Evolutionary conservation across 371 early-diverging fungal species (phyloP).

Genomic region (Parasitella parasitica): DNA sequence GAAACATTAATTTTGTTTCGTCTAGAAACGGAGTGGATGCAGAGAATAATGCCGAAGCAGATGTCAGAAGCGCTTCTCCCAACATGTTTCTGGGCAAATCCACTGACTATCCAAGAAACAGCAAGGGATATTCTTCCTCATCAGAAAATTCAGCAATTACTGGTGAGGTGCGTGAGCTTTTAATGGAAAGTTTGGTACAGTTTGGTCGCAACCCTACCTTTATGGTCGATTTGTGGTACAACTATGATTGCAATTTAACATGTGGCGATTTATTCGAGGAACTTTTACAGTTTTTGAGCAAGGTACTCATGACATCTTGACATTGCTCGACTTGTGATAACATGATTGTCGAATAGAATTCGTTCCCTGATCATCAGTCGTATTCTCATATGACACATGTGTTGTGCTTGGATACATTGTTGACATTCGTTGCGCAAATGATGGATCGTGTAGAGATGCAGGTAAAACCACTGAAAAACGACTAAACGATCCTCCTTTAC

Average conservation of each 20-base stretch:
- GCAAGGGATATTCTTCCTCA: constrained; percentile 13
- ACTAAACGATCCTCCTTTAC: neutral
- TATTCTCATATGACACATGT: constrained; percentile 63
- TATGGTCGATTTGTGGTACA: constrained; percentile 87
- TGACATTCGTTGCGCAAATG: constrained; percentile 78
- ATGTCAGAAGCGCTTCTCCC: constrained; percentile 42
- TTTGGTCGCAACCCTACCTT: constrained; percentile 72
- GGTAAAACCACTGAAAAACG: no score
- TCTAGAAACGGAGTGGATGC: neutral
- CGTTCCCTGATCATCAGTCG: constrained; percentile 74
- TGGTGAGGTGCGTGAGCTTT: constrained; percentile 79
- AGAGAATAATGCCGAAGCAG: neutral
- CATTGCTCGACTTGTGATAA: neutral
- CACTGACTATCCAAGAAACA: constrained; percentile 24
- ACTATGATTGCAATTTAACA: constrained; percentile 87
- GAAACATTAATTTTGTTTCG: constrained; percentile 31
- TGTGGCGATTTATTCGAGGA: constrained; percentile 88
- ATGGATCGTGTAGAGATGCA: constrained; percentile 62
- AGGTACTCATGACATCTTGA: constrained; percentile 25
- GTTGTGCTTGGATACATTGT: constrained; percentile 78
- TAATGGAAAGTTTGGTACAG: constrained; percentile 81
- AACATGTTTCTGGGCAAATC: constrained; percentile 37
- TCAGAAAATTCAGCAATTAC: constrained; percentile 56
- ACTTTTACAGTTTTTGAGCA: constrained; percentile 71
- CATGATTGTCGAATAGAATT: constrained; percentile 38